These are phyloP conservation scores for Apiotrichum mycotoxinovorans DNA, from an alignment of 1,284 basidiomycete species.

Conservation along the genomic window DNA sequence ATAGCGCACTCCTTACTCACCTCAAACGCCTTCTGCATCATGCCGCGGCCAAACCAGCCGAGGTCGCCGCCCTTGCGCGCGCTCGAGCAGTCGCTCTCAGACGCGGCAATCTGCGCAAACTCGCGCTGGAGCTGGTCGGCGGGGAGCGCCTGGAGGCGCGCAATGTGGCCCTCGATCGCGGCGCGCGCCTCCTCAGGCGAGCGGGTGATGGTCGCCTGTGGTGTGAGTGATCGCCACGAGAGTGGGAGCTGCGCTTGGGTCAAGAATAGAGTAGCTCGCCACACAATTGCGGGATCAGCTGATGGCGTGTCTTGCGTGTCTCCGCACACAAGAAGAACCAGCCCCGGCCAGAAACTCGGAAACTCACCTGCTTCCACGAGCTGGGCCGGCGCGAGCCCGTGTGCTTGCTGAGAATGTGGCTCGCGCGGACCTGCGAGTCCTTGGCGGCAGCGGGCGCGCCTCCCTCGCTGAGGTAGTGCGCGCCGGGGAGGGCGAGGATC, in stretches of 20 bases:
- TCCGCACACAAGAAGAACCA: too few species aligned
- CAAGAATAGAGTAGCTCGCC: too few species aligned
- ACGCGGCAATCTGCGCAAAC: slow-evolving; percentile 69
- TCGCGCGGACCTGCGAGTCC: slow-evolving; percentile 71
- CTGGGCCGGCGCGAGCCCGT: slow-evolving; percentile 76
- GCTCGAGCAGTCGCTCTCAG: slow-evolving; percentile 83
- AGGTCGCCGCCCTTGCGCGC: slow-evolving; percentile 77
- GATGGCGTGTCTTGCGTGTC: too few species aligned
- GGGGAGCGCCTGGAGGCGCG: slow-evolving; percentile 36
- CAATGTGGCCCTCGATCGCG: slow-evolving; percentile 62
- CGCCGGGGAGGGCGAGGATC: slow-evolving; percentile 64
- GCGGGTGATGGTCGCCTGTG: slow-evolving; percentile 76
- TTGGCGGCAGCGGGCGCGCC: background rate
- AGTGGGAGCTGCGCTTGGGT: too few species aligned
- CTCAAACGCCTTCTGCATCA: slow-evolving; percentile 99
- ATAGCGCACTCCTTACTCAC: slow-evolving; percentile 24
- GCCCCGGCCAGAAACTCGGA: background rate
- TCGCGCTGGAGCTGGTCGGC: slow-evolving; percentile 56
- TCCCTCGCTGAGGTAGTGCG: slow-evolving; percentile 52
- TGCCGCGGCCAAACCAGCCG: slow-evolving; percentile 75
- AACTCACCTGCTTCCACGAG: slow-evolving; percentile 84
- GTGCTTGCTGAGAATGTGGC: slow-evolving; percentile 94
- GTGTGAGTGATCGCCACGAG: slow-evolving; percentile 1
- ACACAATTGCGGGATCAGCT: too few species aligned
- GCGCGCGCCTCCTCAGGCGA: slow-evolving; percentile 83